A percentile compares a stretch with the other conserved stretches of the same genome.
Evolutionary conservation across 441 rosid genomes (phyloP).

Genomic region (Bocquillonia castaneifolia): DNA sequence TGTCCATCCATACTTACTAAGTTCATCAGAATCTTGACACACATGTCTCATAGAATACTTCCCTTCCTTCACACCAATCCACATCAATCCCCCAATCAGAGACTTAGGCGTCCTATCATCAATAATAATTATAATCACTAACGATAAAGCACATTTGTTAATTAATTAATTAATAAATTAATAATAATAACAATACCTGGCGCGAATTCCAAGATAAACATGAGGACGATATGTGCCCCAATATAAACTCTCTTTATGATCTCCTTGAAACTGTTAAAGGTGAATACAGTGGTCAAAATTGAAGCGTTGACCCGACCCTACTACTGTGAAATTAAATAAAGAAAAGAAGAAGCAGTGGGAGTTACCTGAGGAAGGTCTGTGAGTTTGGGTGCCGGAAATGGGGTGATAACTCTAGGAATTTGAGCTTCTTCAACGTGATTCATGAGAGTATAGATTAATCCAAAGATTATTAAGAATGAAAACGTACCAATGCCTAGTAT

Average conservation of each 20-base stretch:
- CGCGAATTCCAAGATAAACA: constrained; percentile 86
- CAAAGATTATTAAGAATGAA: constrained; percentile 38
- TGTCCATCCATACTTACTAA: constrained; percentile 78
- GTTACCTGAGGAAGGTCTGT: constrained; percentile 72
- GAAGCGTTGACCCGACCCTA: background rate
- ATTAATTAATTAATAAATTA: background rate
- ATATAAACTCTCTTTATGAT: constrained; percentile 83
- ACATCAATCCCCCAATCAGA: constrained; percentile 92
- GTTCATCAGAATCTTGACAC: constrained; percentile 81
- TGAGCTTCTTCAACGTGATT: constrained; percentile 31
- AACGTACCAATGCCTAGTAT: constrained; percentile 41
- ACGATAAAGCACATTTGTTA: background rate
- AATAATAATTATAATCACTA: background rate
- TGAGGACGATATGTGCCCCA: constrained; percentile 99
- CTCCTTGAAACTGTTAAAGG: constrained; percentile 68
- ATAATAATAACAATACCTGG: constrained; percentile 39
- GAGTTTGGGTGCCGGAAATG: constrained; percentile 77
- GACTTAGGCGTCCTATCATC: constrained; percentile 68
- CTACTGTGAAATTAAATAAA: background rate
- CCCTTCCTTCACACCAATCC: constrained; percentile 83
- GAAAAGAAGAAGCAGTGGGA: background rate
- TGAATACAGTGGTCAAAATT: background rate
- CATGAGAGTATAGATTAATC: constrained; percentile 40
- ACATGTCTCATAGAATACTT: constrained; percentile 69
- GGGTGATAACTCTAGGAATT: constrained; percentile 76